phyloP scores from a whole-genome alignment of 2,329 filamentous ascomycete species.

The Colletotrichum zoysiae region DNA sequence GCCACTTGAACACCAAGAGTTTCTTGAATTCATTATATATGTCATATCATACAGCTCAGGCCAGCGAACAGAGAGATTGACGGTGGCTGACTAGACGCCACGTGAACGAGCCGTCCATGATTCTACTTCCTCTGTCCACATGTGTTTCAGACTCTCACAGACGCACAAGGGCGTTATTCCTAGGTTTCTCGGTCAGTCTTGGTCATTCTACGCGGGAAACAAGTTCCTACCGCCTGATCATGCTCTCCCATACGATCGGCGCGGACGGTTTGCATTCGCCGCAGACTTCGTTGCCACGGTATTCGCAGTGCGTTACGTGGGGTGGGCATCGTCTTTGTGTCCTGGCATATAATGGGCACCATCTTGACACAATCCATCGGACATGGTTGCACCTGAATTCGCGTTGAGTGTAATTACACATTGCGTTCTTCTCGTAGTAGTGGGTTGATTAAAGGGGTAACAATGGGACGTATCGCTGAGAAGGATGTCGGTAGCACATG shows the following conservation, averaged over 20 bases:
- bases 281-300: background rate
- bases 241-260: background rate
- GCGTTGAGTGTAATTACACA: background rate
- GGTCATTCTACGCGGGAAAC: too few species aligned
- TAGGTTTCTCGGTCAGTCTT: too few species aligned
- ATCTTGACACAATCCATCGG: background rate
- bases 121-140: background rate
- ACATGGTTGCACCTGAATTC: background rate
- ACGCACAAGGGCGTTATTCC: background rate
- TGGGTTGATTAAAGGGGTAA: too few species aligned
- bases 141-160: background rate
- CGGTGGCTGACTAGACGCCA: too few species aligned
- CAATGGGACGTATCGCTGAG: too few species aligned
- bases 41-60: background rate
- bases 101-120: background rate
- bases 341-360: accelerated
- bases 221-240: background rate
- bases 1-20: background rate
- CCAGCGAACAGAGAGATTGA: too few species aligned
- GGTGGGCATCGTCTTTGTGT: background rate
- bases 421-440: too few species aligned
- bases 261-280: background rate
- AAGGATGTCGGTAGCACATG: too few species aligned
- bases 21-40: background rate
- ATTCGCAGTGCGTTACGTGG: background rate